A percentile compares a stretch with the other conserved stretches of the same genome.
Conservation (phyloP, 176 grass and related monocot species). For the Oryza coarctata region DNA sequence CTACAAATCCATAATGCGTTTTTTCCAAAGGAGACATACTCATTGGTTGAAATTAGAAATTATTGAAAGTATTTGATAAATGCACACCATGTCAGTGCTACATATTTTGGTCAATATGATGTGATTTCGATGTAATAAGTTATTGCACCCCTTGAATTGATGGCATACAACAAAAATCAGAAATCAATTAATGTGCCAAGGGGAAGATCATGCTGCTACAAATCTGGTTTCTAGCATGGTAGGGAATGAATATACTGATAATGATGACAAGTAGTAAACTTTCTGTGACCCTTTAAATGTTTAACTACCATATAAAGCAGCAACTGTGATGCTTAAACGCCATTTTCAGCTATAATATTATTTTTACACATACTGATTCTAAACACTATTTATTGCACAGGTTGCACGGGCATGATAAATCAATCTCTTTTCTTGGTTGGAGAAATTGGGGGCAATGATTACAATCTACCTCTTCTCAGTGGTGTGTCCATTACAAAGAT, state of each 20-base stretch:
- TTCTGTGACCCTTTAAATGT: not conserved
- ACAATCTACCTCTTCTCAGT: slow-evolving; percentile 60
- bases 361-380: slow-evolving; percentile 2
- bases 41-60: not conserved
- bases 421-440: slow-evolving; percentile 72
- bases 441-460: slow-evolving; percentile 97
- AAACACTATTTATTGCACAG: slow-evolving; percentile 26
- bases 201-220: slow-evolving; percentile 1
- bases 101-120: not conserved
- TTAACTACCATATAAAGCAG: not conserved
- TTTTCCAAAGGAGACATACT: not conserved
- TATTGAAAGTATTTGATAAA: not conserved
- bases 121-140: slow-evolving; percentile 5
- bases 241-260: not conserved
- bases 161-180: not conserved
- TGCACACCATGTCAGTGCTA: not conserved
- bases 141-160: slow-evolving; percentile 6
- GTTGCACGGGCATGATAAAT: slow-evolving; percentile 38
- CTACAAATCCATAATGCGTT: not conserved
- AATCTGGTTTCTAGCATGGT: not conserved
- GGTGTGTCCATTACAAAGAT: slow-evolving; percentile 54
- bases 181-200: slow-evolving; percentile 3
- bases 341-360: slow-evolving; percentile 13
- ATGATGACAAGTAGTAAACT: not conserved
- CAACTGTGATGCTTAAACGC: not conserved